Base-by-base conservation (phyloP, 768 basidiomycete species). In the Calocybe cyanea region DNA sequence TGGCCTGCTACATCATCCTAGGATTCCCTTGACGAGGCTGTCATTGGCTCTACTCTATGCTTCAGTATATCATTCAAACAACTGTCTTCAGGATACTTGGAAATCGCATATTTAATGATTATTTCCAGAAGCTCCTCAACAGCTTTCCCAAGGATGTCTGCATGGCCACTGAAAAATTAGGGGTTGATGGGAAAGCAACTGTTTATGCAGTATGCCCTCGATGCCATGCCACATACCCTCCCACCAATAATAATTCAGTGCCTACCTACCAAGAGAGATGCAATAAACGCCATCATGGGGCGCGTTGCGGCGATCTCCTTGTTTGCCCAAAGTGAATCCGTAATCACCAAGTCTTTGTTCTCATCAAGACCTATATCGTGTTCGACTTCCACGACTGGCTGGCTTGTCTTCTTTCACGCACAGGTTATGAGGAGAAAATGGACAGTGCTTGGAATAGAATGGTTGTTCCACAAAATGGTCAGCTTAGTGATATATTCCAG, bases 381-480 rank as follows among this genome's bases (percentile, higher is more conserved):
- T 60, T 52, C 35, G 54, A 58, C 35, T 55, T 63, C 41, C 55
- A 57, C 15, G 56, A 63, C 39, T 65, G 63, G 63, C 14, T 65
- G n/a, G 56, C 56, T 1, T 24, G 54, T 15, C 37, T 65, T 5
- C 45, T 65, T 13, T 39, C 55, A 4, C 53, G 60, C 2, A 48
- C 50, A 18, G 61, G 57, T 4, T 50, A 46, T 23, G 63, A 64
- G 40, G 38, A 41, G 18, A 36, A 46, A n/a, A 56, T 65, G 63
- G 61, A 63, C 41, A 32, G 30, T 2, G 44, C 14, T 9, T 48
- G 36, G 46, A 30, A 21, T 3, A 50, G 18, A 18, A 45, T 52
- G 46, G 25, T 2, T 8, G 10, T 35, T 25, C 39, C 21, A 2
- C 7, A 2, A 8, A 20, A 41, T 45, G 53, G 47, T 8, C 20